phyloP scores from a whole-genome alignment of 129 eudicot species.

The Cynara cardunculus region DNA sequence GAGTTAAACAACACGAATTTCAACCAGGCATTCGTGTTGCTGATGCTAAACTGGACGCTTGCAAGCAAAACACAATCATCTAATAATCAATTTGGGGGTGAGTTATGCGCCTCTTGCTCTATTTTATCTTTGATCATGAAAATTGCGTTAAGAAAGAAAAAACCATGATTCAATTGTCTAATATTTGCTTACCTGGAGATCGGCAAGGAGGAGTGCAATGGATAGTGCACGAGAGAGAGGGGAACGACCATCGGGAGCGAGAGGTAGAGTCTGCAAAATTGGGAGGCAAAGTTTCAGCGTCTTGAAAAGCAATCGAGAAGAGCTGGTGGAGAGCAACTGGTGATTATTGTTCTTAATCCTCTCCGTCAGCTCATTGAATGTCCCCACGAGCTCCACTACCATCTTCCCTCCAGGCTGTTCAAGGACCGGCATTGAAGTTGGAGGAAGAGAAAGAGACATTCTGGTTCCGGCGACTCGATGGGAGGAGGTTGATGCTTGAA shows the following conservation, averaged over 20 bases:
- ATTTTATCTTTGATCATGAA: not conserved
- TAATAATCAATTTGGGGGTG: not conserved
- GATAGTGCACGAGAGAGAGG: conserved; percentile 69
- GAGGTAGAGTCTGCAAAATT: conserved; percentile 53
- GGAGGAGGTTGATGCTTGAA: conserved; percentile 2
- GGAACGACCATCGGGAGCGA: conserved; percentile 74
- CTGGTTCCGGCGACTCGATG: not conserved
- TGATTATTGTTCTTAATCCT: conserved; percentile 52
- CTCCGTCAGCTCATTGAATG: conserved; percentile 75
- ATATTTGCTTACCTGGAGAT: conserved; percentile 61
- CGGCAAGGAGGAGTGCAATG: conserved; percentile 70
- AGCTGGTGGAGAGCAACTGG: conserved; percentile 37
- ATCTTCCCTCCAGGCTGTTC: conserved; percentile 85
- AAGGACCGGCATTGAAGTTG: conserved; percentile 13
- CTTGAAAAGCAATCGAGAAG: conserved; percentile 66
- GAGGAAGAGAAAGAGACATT: conserved; percentile 4
- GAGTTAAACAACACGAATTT: too few species aligned
- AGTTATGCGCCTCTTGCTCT: too few species aligned
- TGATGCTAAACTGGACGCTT: too few species aligned
- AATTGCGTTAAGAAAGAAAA: not conserved
- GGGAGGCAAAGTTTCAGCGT: conserved; percentile 79
- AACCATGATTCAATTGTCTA: not conserved
- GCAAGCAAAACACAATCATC: not conserved
- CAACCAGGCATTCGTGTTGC: too few species aligned
- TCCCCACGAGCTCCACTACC: conserved; percentile 87